Evolutionary conservation across 495 filamentous ascomycete genomes (phyloP).

Genomic region (Neurospora intermedia): DNA sequence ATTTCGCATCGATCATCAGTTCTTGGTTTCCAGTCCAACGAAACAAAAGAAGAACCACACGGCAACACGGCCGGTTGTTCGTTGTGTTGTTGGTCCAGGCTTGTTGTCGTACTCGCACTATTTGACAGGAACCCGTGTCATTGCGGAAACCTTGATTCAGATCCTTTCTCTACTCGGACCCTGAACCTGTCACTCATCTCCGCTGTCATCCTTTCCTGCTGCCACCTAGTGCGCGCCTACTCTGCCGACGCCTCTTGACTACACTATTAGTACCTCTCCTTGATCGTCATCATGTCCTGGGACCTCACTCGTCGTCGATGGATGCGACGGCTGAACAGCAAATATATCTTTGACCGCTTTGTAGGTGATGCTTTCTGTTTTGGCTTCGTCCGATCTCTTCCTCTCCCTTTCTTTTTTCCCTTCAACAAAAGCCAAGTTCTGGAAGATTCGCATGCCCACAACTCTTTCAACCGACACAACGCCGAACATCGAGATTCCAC

Average conservation of each 20-base stretch:
- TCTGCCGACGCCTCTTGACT: not conserved
- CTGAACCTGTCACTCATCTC: not conserved
- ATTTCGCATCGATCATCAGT: not conserved
- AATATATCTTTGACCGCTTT: slow-evolving; percentile 70
- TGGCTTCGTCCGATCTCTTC: slow-evolving; percentile 8
- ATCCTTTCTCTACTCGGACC: not conserved
- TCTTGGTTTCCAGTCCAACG: not conserved
- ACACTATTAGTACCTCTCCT: not conserved
- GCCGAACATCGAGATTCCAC: slow-evolving; percentile 6
- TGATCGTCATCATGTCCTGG: slow-evolving; percentile 34
- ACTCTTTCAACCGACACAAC: not conserved
- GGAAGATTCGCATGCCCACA: not conserved
- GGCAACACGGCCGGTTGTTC: not conserved
- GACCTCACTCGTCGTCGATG: slow-evolving; percentile 51
- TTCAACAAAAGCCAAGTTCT: not conserved
- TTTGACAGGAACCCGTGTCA: not conserved
- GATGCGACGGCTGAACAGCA: slow-evolving; percentile 57
- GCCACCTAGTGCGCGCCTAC: not conserved
- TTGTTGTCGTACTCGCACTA: not conserved
- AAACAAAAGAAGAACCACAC: not conserved
- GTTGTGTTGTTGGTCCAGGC: not conserved
- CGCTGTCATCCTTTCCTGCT: not conserved
- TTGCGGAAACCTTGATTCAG: not conserved
- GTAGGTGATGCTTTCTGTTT: slow-evolving; percentile 40
- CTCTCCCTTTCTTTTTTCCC: not conserved